Evolutionary conservation across 2,329 filamentous ascomycete genomes (phyloP).

Genomic region (Blastomyces parvus): DNA sequence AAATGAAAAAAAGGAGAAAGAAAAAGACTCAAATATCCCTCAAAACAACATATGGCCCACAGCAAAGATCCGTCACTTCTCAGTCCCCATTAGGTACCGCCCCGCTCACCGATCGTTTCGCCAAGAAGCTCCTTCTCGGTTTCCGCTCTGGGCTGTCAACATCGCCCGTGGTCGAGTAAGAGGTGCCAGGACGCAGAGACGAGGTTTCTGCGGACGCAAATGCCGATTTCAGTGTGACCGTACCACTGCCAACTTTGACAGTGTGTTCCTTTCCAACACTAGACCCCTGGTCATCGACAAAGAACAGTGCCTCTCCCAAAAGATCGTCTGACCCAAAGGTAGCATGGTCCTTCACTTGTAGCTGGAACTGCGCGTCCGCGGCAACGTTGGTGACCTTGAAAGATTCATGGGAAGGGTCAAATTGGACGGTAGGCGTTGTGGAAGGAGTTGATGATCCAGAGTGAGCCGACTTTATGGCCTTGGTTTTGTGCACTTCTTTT

Average conservation of each 20-base stretch:
- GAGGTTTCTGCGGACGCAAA: constrained; percentile 49
- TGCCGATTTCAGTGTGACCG: constrained; percentile 61
- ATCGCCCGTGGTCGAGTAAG: constrained; percentile 25
- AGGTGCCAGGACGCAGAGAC: constrained; percentile 28
- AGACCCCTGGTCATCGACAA: constrained; percentile 70
- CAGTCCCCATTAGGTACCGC: constrained; percentile 22
- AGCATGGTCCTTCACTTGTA: constrained; percentile 76
- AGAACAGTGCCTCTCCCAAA: constrained; percentile 78
- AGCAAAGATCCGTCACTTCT: not conserved
- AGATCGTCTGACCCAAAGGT: constrained; percentile 75
- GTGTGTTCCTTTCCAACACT: constrained; percentile 59
- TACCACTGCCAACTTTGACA: constrained; percentile 62
- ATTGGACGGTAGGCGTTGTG: constrained; percentile 44
- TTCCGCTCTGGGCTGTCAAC: constrained; percentile 35
- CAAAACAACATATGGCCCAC: not conserved
- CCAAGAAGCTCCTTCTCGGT: constrained; percentile 39
- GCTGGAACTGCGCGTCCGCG: constrained; percentile 74
- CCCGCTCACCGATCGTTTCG: constrained; percentile 31
- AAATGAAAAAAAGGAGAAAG: not conserved
- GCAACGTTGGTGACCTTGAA: constrained; percentile 64
- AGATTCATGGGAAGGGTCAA: constrained; percentile 56
- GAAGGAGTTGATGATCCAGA: constrained; percentile 8
- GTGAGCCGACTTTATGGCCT: constrained; percentile 64
- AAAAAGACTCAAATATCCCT: constrained; percentile 5
- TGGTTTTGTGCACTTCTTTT: constrained; percentile 85